These are phyloP conservation scores for Diaporthe ilicicola DNA, from an alignment of 2,329 filamentous ascomycete genomes.

Conservation along the genomic window DNA sequence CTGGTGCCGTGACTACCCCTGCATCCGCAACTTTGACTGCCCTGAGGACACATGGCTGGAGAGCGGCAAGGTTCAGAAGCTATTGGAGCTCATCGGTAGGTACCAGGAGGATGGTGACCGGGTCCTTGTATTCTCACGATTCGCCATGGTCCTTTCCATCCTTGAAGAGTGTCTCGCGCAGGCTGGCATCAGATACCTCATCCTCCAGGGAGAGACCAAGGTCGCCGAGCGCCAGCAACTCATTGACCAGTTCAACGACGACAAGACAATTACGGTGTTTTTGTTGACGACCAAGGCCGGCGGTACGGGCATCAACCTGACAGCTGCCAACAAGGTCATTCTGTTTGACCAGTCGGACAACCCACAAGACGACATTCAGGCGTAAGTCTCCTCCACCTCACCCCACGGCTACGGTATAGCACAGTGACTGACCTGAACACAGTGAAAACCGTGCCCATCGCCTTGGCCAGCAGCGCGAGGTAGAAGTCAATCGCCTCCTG, in stretches of 20 bases:
- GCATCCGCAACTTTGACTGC: constrained; percentile 63
- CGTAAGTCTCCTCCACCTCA: neutral
- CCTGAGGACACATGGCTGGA: constrained; percentile 63
- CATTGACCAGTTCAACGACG: constrained; percentile 84
- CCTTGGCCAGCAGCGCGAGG: constrained; percentile 88
- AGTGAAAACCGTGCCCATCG: constrained; percentile 97
- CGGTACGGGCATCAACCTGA: constrained; percentile 96
- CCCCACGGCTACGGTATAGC: neutral
- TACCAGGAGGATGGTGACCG: constrained; percentile 86
- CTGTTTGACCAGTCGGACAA: constrained; percentile 99
- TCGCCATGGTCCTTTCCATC: constrained; percentile 90
- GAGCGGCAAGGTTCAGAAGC: constrained; percentile 84
- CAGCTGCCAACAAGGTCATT: constrained; percentile 95
- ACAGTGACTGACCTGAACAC: neutral
- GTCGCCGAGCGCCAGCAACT: constrained; percentile 86
- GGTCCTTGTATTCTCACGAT: constrained; percentile 91
- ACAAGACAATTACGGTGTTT: constrained; percentile 85
- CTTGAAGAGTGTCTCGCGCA: constrained; percentile 82
- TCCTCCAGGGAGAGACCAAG: constrained; percentile 85
- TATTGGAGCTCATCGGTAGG: constrained; percentile 75
- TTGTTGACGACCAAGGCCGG: constrained; percentile 92
- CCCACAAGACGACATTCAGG: constrained; percentile 94
- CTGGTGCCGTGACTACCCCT: constrained; percentile 69
- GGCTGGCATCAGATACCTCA: constrained; percentile 77
- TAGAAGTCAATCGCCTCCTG: constrained; percentile 89